Conservation (phyloP, 2,329 filamentous ascomycete species). For the Epichloe sibirici region DNA sequence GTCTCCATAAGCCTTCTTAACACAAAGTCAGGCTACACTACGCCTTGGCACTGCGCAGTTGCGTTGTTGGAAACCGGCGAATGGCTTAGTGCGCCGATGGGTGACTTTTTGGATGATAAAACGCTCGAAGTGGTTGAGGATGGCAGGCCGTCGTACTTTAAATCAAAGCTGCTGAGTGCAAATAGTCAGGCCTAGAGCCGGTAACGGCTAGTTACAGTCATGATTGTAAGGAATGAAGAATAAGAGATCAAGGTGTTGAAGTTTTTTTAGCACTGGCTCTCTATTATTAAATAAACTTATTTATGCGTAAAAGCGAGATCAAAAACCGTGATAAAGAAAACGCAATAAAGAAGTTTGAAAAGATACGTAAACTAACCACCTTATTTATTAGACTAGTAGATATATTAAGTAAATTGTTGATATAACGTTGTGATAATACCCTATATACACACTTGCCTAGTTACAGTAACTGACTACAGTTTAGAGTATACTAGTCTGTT, state of each 20-base stretch:
- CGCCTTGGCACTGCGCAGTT: constrained; percentile 20
- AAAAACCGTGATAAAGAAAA: background rate
- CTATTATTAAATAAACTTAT: background rate
- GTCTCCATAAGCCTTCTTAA: constrained; percentile 18
- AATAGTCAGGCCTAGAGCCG: background rate
- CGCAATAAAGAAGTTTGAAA: background rate
- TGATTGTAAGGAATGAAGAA: background rate
- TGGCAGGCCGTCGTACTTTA: constrained; percentile 8
- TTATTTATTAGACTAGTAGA: too few species aligned
- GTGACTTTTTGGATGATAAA: constrained; percentile 12
- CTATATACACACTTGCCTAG: too few species aligned
- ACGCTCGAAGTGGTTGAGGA: constrained; percentile 12
- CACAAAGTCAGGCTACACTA: constrained; percentile 19
- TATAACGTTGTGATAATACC: too few species aligned
- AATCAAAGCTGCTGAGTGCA: background rate
- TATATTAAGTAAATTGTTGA: fast-evolving
- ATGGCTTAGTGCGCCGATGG: constrained; percentile 11
- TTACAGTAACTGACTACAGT: too few species aligned
- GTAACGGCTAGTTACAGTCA: background rate
- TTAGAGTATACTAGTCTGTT: too few species aligned
- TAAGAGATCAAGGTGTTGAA: background rate
- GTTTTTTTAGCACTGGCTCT: background rate
- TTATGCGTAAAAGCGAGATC: background rate
- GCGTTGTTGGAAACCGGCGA: constrained; percentile 10
- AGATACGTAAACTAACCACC: too few species aligned